Evolutionary conservation across 805 yeast genomes (phyloP).

Genomic region (Naumovozyma castellii): DNA sequence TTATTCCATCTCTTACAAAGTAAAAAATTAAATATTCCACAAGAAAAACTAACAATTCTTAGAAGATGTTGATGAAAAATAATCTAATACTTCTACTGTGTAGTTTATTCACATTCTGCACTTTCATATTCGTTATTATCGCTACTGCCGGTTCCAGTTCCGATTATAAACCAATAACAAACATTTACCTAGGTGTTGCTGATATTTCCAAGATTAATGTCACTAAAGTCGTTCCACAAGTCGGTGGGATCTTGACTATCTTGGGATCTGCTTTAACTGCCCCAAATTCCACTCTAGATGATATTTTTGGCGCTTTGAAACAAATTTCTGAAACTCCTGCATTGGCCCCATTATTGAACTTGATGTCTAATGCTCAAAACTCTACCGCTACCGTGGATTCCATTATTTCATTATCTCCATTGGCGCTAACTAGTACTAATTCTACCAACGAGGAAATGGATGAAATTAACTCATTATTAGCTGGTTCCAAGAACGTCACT

Average conservation of each 20-base stretch:
- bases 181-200: constrained; percentile 28
- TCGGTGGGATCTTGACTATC: constrained; percentile 21
- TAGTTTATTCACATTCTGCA: constrained; percentile 18
- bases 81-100: constrained; percentile 4
- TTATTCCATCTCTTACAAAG: too few species aligned
- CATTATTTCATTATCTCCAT: constrained; percentile 21
- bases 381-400: constrained; percentile 19
- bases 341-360: constrained; percentile 21
- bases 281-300: constrained; percentile 13
- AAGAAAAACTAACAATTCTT: too few species aligned
- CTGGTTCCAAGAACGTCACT: constrained; percentile 15
- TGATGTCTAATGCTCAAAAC: constrained; percentile 21
- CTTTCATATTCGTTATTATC: constrained; percentile 23
- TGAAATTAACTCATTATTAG: constrained; percentile 12
- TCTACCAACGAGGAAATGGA: constrained; percentile 10
- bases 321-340: constrained; percentile 21
- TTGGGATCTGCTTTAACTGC: constrained; percentile 22
- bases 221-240: constrained; percentile 26
- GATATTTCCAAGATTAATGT: constrained; percentile 27
- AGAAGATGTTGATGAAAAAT: constrained; percentile 1
- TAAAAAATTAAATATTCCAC: too few species aligned
- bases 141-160: constrained; percentile 28
- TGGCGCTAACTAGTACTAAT: constrained; percentile 14
- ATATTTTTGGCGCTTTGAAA: constrained; percentile 18
- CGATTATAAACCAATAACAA: constrained; percentile 23